These are phyloP conservation scores for Scheffersomyces segobiensis DNA, from an alignment of 1,139 yeast species.

Conservation along the genomic window DNA sequence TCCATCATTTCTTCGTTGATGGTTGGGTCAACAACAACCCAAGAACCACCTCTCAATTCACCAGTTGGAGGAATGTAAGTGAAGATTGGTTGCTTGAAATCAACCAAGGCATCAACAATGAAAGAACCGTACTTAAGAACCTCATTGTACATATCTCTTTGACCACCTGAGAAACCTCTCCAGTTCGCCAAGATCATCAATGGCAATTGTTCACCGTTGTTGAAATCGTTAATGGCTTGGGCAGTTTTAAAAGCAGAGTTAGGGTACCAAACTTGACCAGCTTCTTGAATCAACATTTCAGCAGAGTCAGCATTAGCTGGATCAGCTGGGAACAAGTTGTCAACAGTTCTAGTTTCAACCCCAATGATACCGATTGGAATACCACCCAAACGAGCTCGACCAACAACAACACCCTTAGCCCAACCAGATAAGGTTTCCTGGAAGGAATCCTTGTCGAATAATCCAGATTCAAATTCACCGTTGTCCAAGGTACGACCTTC, in stretches of 20 bases:
- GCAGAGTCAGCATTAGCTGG: slow-evolving; percentile 97
- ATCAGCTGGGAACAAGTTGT: slow-evolving; percentile 91
- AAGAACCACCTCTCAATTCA: slow-evolving; percentile 98
- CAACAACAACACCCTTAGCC: slow-evolving; percentile 98
- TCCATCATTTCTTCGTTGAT: slow-evolving; percentile 97
- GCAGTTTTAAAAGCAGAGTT: slow-evolving; percentile 98
- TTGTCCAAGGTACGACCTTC: slow-evolving; percentile 72
- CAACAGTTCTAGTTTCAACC: slow-evolving; percentile 89
- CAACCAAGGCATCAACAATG: slow-evolving; percentile 95
- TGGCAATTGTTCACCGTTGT: slow-evolving; percentile 96
- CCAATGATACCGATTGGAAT: slow-evolving; percentile 97
- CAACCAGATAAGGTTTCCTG: slow-evolving; percentile 97
- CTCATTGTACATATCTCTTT: slow-evolving; percentile 98
- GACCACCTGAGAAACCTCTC: slow-evolving; percentile 99
- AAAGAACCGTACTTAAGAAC: slow-evolving; percentile 94
- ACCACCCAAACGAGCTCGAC: slow-evolving; percentile 98
- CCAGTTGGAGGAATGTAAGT: slow-evolving; percentile 97
- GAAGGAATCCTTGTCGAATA: slow-evolving; percentile 90
- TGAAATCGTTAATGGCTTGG: slow-evolving; percentile 96
- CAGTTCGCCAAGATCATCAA: slow-evolving; percentile 97
- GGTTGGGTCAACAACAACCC: slow-evolving; percentile 99
- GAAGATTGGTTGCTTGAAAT: slow-evolving; percentile 93
- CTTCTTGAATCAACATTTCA: slow-evolving; percentile 85
- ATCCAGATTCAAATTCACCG: slow-evolving; percentile 76
- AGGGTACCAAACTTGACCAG: slow-evolving; percentile 99